phyloP scores from a whole-genome alignment of 78 protist genomes.

The Dictyostelium brefeldianum region DNA sequence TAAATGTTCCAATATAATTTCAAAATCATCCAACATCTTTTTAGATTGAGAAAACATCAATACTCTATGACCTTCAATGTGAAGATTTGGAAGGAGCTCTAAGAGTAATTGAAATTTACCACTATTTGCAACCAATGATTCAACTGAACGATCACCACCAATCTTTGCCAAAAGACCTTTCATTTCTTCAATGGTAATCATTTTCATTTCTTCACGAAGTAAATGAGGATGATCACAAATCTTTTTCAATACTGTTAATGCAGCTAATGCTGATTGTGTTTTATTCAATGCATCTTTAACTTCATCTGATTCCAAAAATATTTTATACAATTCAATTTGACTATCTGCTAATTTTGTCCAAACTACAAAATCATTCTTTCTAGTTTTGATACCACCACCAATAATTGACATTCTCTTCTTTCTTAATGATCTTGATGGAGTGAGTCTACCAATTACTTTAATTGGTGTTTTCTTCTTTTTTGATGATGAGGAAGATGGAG shows the following conservation, averaged over 20 bases:
- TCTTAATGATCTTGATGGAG: neutral
- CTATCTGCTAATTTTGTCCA: constrained; percentile 81
- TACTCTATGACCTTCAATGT: constrained; percentile 79
- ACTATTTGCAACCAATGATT: constrained; percentile 37
- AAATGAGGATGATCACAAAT: constrained; percentile 83
- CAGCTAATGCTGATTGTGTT: constrained; percentile 72
- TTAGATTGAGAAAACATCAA: constrained; percentile 79
- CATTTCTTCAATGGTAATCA: constrained; percentile 8
- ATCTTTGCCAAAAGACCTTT: constrained; percentile 6
- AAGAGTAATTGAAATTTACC: constrained; percentile 69
- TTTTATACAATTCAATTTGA: constrained; percentile 79
- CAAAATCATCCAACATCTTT: constrained; percentile 75
- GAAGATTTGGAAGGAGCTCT: constrained; percentile 36
- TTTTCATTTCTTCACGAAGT: constrained; percentile 50
- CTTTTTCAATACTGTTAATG: constrained; percentile 87
- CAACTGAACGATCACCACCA: neutral
- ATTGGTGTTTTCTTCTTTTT: neutral
- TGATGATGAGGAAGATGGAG: neutral
- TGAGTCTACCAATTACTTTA: neutral
- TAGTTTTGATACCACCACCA: constrained; percentile 41
- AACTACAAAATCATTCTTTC: constrained; percentile 85
- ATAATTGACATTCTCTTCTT: constrained; percentile 22
- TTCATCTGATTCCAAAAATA: constrained; percentile 65
- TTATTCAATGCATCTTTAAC: constrained; percentile 73
- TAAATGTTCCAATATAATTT: constrained; percentile 26